These are phyloP conservation scores for Aspergillaceae sp. DNA, from an alignment of 2,329 filamentous ascomycete genomes.

Conservation along the genomic window DNA sequence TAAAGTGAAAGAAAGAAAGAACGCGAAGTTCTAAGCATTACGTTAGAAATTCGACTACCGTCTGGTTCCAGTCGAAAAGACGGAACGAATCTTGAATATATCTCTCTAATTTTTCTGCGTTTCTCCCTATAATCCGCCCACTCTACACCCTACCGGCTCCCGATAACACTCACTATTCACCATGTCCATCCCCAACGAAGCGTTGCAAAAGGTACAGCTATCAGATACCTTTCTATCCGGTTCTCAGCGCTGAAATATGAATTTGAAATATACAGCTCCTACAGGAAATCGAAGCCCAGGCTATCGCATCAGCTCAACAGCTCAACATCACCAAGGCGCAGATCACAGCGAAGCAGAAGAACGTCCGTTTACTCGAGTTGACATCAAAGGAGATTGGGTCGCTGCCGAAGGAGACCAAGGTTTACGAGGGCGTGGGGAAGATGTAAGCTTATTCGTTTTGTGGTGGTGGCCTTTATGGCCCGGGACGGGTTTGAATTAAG, in stretches of 20 bases:
- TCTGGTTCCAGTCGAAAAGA: too few species aligned
- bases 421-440: constrained; percentile 95
- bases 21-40: not conserved
- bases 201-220: constrained; percentile 70
- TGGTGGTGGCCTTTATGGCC: too few species aligned
- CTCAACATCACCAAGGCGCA: constrained; percentile 78
- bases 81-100: too few species aligned
- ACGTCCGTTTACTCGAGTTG: constrained; percentile 79
- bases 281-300: constrained; percentile 88
- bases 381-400: constrained; percentile 75
- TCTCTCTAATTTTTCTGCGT: too few species aligned
- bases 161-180: not conserved
- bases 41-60: too few species aligned
- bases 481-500: not conserved
- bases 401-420: constrained; percentile 63
- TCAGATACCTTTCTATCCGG: too few species aligned
- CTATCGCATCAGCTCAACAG: constrained; percentile 81
- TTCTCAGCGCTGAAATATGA: too few species aligned
- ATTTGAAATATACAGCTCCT: constrained; percentile 54
- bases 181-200: constrained; percentile 93
- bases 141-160: too few species aligned
- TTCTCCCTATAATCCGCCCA: too few species aligned
- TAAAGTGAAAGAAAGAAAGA: not conserved
- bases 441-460: constrained; percentile 56
- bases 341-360: constrained; percentile 75